Evolutionary conservation across 306 rosid genomes (phyloP).

Genomic region (Delonix regia): DNA sequence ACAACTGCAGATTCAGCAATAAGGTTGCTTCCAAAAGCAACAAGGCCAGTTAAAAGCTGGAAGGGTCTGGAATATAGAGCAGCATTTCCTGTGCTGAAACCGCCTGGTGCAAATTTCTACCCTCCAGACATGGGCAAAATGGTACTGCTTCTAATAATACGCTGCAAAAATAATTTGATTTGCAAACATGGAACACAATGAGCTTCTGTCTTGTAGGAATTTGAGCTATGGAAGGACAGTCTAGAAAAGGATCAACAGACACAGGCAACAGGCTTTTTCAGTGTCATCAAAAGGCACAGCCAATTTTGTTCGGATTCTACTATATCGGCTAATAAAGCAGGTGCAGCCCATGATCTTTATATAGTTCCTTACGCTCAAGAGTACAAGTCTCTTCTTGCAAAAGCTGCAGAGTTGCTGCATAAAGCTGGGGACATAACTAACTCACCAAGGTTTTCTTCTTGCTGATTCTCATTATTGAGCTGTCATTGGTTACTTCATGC

Average conservation of each 20-base stretch:
- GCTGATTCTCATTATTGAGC: slow-evolving; percentile 18
- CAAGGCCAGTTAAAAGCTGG: slow-evolving; percentile 59
- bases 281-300: slow-evolving; percentile 71
- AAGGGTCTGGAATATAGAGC: slow-evolving; percentile 83
- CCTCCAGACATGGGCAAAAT: slow-evolving; percentile 92
- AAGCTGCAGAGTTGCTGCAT: slow-evolving; percentile 78
- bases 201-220: slow-evolving; percentile 69
- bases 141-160: slow-evolving; percentile 53
- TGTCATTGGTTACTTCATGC: slow-evolving; percentile 19
- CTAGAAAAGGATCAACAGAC: slow-evolving; percentile 60
- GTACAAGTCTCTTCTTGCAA: slow-evolving; percentile 62
- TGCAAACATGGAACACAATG: slow-evolving; percentile 23
- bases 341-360: slow-evolving; percentile 56
- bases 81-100: slow-evolving; percentile 77
- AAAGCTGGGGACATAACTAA: slow-evolving; percentile 72
- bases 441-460: slow-evolving; percentile 60
- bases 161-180: slow-evolving; percentile 16
- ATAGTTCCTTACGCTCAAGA: slow-evolving; percentile 75
- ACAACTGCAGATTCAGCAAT: slow-evolving; percentile 90
- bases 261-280: slow-evolving; percentile 78
- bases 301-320: slow-evolving; percentile 59
- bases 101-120: slow-evolving; percentile 91
- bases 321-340: slow-evolving; percentile 33
- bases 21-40: slow-evolving; percentile 69
- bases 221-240: slow-evolving; percentile 74